Conservation (phyloP, 140 eudicot genomes). For the Anethum foeniculum region DNA sequence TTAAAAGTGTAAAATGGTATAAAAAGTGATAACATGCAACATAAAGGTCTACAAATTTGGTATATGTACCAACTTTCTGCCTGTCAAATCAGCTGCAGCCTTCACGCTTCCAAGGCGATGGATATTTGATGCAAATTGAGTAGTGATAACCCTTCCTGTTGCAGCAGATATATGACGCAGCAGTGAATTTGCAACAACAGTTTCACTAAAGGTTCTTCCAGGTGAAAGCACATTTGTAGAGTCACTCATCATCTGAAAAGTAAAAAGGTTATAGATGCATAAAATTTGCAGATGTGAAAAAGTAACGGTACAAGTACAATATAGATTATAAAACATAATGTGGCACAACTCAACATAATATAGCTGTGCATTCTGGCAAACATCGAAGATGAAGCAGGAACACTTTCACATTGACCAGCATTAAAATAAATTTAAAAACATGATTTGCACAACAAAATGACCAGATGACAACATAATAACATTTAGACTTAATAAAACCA, state of each 20-base stretch:
- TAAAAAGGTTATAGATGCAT: background rate
- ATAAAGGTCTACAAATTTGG: background rate
- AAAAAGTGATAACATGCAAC: background rate
- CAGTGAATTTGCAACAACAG: constrained; percentile 85
- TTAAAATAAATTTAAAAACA: background rate
- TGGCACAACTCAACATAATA: background rate
- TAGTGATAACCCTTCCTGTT: constrained; percentile 90
- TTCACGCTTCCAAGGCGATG: constrained; percentile 98
- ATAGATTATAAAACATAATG: background rate
- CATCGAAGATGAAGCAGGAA: background rate
- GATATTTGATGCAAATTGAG: constrained; percentile 97
- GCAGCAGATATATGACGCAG: constrained; percentile 76
- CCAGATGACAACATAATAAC: background rate
- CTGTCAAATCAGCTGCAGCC: constrained; percentile 98
- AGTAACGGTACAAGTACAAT: background rate
- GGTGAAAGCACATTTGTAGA: constrained; percentile 95
- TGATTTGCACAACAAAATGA: background rate
- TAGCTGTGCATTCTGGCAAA: background rate
- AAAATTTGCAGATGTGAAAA: background rate
- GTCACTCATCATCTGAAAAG: constrained; percentile 93
- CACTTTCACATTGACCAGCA: background rate
- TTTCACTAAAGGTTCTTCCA: constrained; percentile 91
- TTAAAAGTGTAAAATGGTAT: background rate
- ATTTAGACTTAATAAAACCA: background rate
- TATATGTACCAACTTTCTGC: constrained; percentile 85